These are phyloP conservation scores for Aspergillus sp. DNA, from an alignment of 2,329 filamentous ascomycete genomes.

Conservation along the genomic window DNA sequence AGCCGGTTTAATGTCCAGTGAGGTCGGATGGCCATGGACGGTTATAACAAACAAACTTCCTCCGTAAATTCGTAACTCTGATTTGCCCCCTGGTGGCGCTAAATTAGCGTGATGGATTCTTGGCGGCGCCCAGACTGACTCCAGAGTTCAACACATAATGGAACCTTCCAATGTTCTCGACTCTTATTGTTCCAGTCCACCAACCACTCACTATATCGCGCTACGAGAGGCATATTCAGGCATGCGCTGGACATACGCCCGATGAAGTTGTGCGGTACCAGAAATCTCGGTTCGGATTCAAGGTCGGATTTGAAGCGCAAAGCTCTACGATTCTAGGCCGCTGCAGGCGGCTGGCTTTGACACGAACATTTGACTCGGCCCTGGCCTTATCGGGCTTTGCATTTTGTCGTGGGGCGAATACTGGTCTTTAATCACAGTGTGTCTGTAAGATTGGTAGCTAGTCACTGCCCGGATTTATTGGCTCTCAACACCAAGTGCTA, in stretches of 20 bases:
- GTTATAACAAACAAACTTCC: too few species aligned
- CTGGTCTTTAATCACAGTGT: background rate
- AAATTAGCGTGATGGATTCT: background rate
- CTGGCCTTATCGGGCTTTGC: background rate
- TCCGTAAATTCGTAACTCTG: background rate
- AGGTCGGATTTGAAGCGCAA: background rate
- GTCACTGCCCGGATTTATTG: background rate
- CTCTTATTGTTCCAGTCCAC: background rate
- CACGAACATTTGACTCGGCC: background rate
- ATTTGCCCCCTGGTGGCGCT: background rate
- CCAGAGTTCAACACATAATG: background rate
- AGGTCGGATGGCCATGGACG: too few species aligned
- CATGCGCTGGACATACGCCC: too few species aligned
- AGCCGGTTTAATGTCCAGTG: too few species aligned
- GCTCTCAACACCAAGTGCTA: background rate
- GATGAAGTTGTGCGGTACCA: background rate
- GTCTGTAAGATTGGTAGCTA: background rate
- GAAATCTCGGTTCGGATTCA: background rate
- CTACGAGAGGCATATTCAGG: background rate
- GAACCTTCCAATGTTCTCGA: background rate
- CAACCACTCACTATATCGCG: background rate
- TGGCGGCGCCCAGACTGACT: background rate
- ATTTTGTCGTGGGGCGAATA: background rate
- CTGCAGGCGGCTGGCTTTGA: background rate
- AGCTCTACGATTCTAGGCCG: too few species aligned